Conservation (phyloP, 352 stramenopile species). For the Thraustochytrium striatum region DNA sequence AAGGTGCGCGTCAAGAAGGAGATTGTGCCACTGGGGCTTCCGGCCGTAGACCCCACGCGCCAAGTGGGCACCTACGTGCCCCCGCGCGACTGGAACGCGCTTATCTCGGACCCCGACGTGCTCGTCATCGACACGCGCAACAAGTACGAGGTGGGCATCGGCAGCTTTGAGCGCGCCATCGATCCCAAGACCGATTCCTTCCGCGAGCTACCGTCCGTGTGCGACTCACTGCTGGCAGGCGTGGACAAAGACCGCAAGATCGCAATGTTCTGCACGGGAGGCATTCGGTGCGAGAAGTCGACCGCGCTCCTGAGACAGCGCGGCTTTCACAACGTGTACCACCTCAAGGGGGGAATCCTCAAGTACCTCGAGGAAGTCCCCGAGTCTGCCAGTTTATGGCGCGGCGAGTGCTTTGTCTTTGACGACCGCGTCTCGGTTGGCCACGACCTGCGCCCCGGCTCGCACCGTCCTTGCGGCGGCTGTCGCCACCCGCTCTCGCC, state of each 20-base stretch:
- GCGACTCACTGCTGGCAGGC: slow-evolving; percentile 8
- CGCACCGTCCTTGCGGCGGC: slow-evolving; percentile 1
- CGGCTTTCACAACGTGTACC: slow-evolving; percentile 51
- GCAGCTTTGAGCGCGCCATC: slow-evolving; percentile 42
- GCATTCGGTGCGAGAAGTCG: slow-evolving; percentile 52
- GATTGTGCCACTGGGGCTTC: slow-evolving; percentile 40
- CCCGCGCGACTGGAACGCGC: slow-evolving; percentile 43
- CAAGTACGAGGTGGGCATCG: slow-evolving; percentile 49
- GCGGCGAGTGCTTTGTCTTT: slow-evolving; percentile 48
- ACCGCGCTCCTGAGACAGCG: slow-evolving; percentile 44
- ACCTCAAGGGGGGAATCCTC: slow-evolving; percentile 51
- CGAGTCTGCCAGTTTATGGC: slow-evolving; percentile 28
- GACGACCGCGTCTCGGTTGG: slow-evolving; percentile 33
- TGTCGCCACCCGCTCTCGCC: slow-evolving; percentile 19
- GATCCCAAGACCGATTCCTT: slow-evolving; percentile 50
- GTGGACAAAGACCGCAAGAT: slow-evolving; percentile 63
- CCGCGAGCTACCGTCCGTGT: slow-evolving; percentile 37
- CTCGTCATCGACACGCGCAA: slow-evolving; percentile 51
- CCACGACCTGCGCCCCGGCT: background rate
- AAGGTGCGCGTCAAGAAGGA: slow-evolving; percentile 44
- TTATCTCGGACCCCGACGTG: slow-evolving; percentile 32
- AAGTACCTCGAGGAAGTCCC: slow-evolving; percentile 50
- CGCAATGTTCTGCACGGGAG: slow-evolving; percentile 54
- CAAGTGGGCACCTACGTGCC: slow-evolving; percentile 3
- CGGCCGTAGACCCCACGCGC: background rate